phyloP scores from a whole-genome alignment of 768 basidiomycete genomes.

The Sistotremastrum niveocremeum region DNA sequence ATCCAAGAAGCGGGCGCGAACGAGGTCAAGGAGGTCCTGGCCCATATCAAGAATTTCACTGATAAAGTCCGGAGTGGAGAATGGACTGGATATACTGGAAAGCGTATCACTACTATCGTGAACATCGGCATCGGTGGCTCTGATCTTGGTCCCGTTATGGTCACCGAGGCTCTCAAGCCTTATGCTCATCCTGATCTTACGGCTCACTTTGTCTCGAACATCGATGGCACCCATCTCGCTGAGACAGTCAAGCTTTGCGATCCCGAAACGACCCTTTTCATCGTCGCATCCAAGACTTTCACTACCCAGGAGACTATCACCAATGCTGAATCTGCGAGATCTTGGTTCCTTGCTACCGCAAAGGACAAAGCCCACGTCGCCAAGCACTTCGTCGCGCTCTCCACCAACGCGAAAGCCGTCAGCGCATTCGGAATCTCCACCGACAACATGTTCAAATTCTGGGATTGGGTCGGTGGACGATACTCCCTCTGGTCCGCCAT shows the following conservation, averaged over 20 bases:
- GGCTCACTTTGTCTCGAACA: constrained; percentile 89
- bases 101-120: constrained; percentile 85
- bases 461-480: constrained; percentile 99
- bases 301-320: constrained; percentile 99
- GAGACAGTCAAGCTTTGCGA: constrained; percentile 74
- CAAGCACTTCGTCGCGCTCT: constrained; percentile 97
- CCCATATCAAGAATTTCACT: constrained; percentile 86
- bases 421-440: constrained; percentile 84
- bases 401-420: constrained; percentile 90
- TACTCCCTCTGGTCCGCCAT: constrained; percentile 99
- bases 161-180: constrained; percentile 89
- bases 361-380: constrained; percentile 86
- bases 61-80: constrained; percentile 71
- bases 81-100: constrained; percentile 98
- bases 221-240: constrained; percentile 94
- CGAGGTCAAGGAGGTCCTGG: constrained; percentile 71
- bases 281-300: constrained; percentile 98
- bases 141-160: constrained; percentile 97
- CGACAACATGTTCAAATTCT: constrained; percentile 98
- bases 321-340: constrained; percentile 85
- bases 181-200: constrained; percentile 84
- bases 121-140: constrained; percentile 99
- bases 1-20: constrained; percentile 72
- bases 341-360: constrained; percentile 84
- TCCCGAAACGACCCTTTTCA: constrained; percentile 90